Percentiles rank a stretch among this genome's conserved stretches.
Conservation (phyloP, 306 rosid species). For the Coriaria nepalensis region DNA sequence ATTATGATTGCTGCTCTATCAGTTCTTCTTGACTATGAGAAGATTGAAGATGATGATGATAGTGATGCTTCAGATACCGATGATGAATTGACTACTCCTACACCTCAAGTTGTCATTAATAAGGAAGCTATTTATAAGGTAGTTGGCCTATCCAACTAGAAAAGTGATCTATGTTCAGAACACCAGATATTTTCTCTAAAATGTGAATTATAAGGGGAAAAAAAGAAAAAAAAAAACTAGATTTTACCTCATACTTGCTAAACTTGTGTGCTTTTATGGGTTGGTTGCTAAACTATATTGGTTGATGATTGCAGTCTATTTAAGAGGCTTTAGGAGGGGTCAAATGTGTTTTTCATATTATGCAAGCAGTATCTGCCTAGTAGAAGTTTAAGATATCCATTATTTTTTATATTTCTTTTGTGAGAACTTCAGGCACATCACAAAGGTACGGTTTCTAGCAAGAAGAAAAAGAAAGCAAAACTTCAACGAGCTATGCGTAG, state of each 20-base stretch:
- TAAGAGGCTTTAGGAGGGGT: no score
- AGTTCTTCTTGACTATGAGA: conserved; percentile 82
- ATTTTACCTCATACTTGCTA: no score
- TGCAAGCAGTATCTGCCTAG: no score
- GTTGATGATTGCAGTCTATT: no score
- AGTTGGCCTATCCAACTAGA: conserved; percentile 5
- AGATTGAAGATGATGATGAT: conserved; percentile 51
- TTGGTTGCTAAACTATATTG: no score
- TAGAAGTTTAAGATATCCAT: not conserved
- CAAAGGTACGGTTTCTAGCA: conserved; percentile 79
- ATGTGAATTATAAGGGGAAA: not conserved
- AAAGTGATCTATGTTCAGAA: not conserved
- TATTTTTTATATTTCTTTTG: conserved; percentile 2
- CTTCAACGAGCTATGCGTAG: conserved; percentile 64
- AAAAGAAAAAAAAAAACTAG: not conserved
- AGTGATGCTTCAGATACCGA: conserved; percentile 63
- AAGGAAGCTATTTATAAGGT: conserved; percentile 75
- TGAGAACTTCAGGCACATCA: conserved; percentile 50
- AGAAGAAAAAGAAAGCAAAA: conserved; percentile 79
- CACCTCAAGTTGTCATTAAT: conserved; percentile 41
- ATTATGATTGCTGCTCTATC: conserved; percentile 69
- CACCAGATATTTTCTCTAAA: not conserved
- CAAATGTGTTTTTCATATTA: no score
- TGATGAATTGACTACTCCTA: conserved; percentile 35
- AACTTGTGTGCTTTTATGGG: no score